Conservation (phyloP, 2,329 filamentous ascomycete species). For the Lizonia empirigonia region DNA sequence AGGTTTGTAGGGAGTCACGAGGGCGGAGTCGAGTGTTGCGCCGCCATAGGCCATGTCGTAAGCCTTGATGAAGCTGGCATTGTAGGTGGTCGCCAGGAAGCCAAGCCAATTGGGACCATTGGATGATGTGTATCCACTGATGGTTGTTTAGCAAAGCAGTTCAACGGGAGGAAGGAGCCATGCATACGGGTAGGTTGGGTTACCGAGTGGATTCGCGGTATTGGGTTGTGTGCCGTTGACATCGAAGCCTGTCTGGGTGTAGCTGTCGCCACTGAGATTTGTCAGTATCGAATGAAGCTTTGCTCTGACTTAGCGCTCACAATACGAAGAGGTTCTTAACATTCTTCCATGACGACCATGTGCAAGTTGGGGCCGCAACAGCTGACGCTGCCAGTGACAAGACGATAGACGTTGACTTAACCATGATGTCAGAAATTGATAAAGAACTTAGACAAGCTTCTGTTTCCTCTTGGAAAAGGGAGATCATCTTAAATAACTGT, state of each 20-base stretch:
- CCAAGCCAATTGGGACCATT: slow-evolving; percentile 64
- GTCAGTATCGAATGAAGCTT: slow-evolving; percentile 2
- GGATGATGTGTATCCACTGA: slow-evolving; percentile 41
- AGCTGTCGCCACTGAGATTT: slow-evolving; percentile 60
- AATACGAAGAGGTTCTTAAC: slow-evolving; percentile 46
- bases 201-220: slow-evolving; percentile 63
- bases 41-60: slow-evolving; percentile 60
- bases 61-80: slow-evolving; percentile 53
- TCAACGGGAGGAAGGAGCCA: background rate
- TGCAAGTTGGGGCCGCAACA: slow-evolving; percentile 29
- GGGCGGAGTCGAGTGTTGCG: slow-evolving; percentile 49
- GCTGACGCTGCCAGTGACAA: slow-evolving; percentile 28
- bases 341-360: slow-evolving; percentile 43
- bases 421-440: slow-evolving; percentile 19
- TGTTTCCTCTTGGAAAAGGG: background rate
- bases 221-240: slow-evolving; percentile 58
- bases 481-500: slow-evolving; percentile 13
- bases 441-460: background rate
- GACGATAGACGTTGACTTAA: slow-evolving; percentile 29
- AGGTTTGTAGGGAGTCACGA: slow-evolving; percentile 56
- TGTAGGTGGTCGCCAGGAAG: slow-evolving; percentile 47
- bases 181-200: slow-evolving; percentile 59
- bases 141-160: slow-evolving; percentile 6
- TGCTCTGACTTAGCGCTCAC: slow-evolving; percentile 5
- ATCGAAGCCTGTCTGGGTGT: slow-evolving; percentile 65